Conservation (phyloP, 805 yeast species). For the Pichia phayaonensis region DNA sequence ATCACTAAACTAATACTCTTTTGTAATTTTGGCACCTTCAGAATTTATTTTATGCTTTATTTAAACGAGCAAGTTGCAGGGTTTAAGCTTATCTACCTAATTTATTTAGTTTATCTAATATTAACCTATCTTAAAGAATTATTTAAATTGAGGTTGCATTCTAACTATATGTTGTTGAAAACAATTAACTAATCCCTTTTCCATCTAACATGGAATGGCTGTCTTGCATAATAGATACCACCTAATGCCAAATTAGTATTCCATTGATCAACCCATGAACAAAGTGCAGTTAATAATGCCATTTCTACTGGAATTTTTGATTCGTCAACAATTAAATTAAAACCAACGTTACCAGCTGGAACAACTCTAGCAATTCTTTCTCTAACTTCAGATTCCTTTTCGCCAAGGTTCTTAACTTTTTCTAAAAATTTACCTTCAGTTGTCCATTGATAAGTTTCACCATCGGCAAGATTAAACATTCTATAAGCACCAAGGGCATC, state of each 20-base stretch:
- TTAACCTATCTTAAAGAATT: not conserved
- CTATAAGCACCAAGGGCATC: conserved; percentile 57
- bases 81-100: not conserved
- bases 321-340: conserved; percentile 48
- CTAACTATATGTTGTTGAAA: no score
- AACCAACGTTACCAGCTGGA: conserved; percentile 47
- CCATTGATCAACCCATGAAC: conserved; percentile 62
- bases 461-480: conserved; percentile 53
- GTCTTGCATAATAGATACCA: conserved; percentile 54
- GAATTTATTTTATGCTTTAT: no score
- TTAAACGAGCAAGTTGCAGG: not conserved
- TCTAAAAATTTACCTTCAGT: conserved; percentile 51
- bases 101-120: no score
- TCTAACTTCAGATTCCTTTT: conserved; percentile 55
- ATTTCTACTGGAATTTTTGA: conserved; percentile 47
- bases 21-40: no score
- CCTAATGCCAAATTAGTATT: conserved; percentile 53
- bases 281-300: conserved; percentile 52
- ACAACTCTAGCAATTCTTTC: conserved; percentile 54
- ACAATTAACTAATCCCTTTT: conserved; percentile 36
- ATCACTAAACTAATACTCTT: no score
- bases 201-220: conserved; percentile 45
- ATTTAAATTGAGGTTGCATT: no score
- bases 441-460: conserved; percentile 60
- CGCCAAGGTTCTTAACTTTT: conserved; percentile 50